A percentile compares a stretch with the other conserved stretches of the same genome.
These are phyloP conservation scores for Wickerhamiella azyma DNA, from an alignment of 805 yeast genomes.

Conservation along the genomic window DNA sequence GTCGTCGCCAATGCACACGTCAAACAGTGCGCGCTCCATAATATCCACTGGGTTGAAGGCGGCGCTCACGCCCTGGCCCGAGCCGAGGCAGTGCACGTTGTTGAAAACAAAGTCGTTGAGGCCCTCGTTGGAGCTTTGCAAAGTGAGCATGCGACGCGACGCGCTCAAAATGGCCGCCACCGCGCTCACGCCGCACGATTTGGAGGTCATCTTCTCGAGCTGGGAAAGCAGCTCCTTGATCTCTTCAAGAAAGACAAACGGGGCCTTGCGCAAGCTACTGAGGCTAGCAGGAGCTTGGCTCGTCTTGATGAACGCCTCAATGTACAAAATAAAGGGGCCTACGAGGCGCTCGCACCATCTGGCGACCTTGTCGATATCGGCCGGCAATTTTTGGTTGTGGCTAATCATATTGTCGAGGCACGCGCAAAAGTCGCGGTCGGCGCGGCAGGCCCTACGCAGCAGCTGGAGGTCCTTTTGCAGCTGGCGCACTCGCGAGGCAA, in stretches of 20 bases:
- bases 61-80: slow-evolving; percentile 11
- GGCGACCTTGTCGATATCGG: slow-evolving; percentile 3
- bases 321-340: slow-evolving; percentile 8
- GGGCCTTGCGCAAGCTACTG: slow-evolving; percentile 9
- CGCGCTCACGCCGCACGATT: slow-evolving; percentile 8
- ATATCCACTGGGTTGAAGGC: slow-evolving; percentile 12
- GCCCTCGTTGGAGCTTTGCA: slow-evolving; percentile 5
- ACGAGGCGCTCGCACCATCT: slow-evolving; percentile 9
- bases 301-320: slow-evolving; percentile 8
- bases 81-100: slow-evolving; percentile 8
- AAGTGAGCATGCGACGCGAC: slow-evolving; percentile 9
- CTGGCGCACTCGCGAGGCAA: slow-evolving; percentile 4
- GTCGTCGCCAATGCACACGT: slow-evolving; percentile 4
- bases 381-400: slow-evolving; percentile 4
- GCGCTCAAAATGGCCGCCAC: slow-evolving; percentile 4
- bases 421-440: background rate
- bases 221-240: slow-evolving; percentile 8
- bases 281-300: background rate
- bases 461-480: slow-evolving; percentile 4
- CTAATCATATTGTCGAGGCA: background rate
- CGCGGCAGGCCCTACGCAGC: slow-evolving; percentile 4
- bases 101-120: slow-evolving; percentile 10
- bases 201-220: slow-evolving; percentile 8
- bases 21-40: slow-evolving; percentile 9
- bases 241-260: slow-evolving; percentile 9